phyloP scores from a whole-genome alignment of 208 protist genomes.

The Trypanosoma congolense region DNA sequence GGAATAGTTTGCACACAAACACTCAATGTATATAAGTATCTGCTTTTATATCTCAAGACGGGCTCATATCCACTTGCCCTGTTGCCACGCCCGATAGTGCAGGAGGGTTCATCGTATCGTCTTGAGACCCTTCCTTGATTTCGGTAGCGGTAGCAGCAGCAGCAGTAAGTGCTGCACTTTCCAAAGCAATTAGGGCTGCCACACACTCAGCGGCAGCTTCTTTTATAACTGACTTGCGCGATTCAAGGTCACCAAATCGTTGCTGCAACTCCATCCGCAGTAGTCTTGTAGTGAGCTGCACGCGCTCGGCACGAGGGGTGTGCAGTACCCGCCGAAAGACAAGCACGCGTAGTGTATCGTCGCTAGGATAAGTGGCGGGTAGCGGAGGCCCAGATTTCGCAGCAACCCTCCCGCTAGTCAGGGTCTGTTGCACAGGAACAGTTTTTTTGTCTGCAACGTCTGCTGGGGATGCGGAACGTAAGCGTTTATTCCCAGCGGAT shows the following conservation, averaged over 20 bases:
- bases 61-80: too few species aligned
- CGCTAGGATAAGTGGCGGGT: too few species aligned
- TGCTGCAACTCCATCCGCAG: constrained; percentile 56
- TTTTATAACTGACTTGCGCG: constrained; percentile 52
- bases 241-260: constrained; percentile 44
- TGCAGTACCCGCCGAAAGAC: constrained; percentile 63
- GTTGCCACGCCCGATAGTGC: too few species aligned
- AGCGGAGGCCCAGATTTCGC: too few species aligned
- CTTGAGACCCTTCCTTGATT: neutral
- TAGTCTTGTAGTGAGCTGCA: constrained; percentile 49
- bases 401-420: too few species aligned
- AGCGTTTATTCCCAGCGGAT: too few species aligned
- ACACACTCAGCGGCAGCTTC: constrained; percentile 63
- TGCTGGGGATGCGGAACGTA: too few species aligned
- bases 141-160: neutral
- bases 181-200: constrained; percentile 50
- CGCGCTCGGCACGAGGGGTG: constrained; percentile 44
- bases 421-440: too few species aligned
- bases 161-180: constrained; percentile 25
- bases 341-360: constrained; percentile 57
- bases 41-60: neutral
- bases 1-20: neutral
- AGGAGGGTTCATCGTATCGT: neutral
- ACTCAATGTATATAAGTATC: neutral
- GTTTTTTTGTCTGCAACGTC: neutral